A percentile compares a stretch with the other conserved stretches of the same genome.
These are phyloP conservation scores for Lavandula angustifolia DNA, from an alignment of 257 asterid species.

Conservation along the genomic window DNA sequence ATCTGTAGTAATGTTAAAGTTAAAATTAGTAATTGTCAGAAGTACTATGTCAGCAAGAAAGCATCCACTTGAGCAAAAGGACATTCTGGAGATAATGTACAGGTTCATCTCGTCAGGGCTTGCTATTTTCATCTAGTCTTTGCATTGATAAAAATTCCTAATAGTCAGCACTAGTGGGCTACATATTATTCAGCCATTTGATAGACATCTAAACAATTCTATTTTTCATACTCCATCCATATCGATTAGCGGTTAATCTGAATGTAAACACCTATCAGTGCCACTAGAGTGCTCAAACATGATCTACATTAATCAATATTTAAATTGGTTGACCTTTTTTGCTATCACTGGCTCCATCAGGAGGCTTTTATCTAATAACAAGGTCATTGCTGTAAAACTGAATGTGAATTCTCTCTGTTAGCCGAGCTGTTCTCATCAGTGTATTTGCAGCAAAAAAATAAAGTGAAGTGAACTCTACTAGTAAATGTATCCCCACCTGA, in stretches of 20 bases:
- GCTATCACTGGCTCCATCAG: not conserved
- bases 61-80: not conserved
- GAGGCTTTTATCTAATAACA: not conserved
- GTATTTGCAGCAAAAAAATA: no score
- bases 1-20: not conserved
- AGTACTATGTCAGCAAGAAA: not conserved
- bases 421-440: no score
- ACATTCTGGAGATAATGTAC: not conserved
- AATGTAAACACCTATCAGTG: not conserved
- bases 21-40: not conserved
- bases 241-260: not conserved
- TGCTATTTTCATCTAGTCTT: not conserved
- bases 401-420: no score
- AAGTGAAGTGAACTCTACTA: conserved; percentile 3
- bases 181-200: not conserved
- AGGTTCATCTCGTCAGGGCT: not conserved
- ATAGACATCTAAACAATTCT: not conserved
- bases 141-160: not conserved
- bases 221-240: not conserved
- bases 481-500: not conserved
- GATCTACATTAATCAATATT: not conserved
- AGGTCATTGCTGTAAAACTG: conserved; percentile 3
- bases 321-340: not conserved
- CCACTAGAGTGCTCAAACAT: not conserved
- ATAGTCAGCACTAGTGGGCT: not conserved